These are phyloP conservation scores for Plasmodium adleri DNA, from an alignment of 169 alveolate species.

Conservation along the genomic window DNA sequence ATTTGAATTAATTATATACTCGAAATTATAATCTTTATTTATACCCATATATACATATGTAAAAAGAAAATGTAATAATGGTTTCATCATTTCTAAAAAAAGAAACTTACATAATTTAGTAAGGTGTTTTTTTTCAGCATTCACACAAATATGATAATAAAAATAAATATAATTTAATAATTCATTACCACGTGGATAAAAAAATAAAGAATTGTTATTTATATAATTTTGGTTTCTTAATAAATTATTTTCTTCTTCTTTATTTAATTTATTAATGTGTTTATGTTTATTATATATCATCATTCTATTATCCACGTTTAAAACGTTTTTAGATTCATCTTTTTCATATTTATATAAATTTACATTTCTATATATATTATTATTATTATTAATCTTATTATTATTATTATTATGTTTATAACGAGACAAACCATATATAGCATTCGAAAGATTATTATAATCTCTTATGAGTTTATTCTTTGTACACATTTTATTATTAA, in stretches of 20 bases:
- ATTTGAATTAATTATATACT: slow-evolving; percentile 17
- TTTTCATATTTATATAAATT: not conserved
- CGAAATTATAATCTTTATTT: slow-evolving; percentile 26
- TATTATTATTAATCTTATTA: not conserved
- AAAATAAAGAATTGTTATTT: slow-evolving; percentile 2
- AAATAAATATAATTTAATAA: slow-evolving; percentile 25
- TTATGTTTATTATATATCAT: no score
- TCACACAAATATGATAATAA: slow-evolving; percentile 31
- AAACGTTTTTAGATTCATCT: not conserved
- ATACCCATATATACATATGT: slow-evolving; percentile 50
- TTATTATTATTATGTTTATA: not conserved
- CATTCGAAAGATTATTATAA: slow-evolving; percentile 31
- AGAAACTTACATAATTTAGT: slow-evolving; percentile 21
- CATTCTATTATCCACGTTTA: no score
- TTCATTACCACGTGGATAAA: slow-evolving; percentile 69
- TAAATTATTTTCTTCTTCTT: not conserved
- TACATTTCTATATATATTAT: not conserved
- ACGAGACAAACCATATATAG: slow-evolving; percentile 44
- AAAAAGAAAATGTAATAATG: slow-evolving; percentile 37
- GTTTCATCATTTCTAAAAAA: slow-evolving; percentile 38
- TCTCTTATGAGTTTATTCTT: slow-evolving; percentile 8
- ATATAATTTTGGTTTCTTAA: not conserved
- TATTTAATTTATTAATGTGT: no score
- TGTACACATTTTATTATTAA: not conserved
- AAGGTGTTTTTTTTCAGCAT: slow-evolving; percentile 13